Base-by-base conservation (phyloP, 176 grass and related monocot species). In the Neostapfia colusana region DNA sequence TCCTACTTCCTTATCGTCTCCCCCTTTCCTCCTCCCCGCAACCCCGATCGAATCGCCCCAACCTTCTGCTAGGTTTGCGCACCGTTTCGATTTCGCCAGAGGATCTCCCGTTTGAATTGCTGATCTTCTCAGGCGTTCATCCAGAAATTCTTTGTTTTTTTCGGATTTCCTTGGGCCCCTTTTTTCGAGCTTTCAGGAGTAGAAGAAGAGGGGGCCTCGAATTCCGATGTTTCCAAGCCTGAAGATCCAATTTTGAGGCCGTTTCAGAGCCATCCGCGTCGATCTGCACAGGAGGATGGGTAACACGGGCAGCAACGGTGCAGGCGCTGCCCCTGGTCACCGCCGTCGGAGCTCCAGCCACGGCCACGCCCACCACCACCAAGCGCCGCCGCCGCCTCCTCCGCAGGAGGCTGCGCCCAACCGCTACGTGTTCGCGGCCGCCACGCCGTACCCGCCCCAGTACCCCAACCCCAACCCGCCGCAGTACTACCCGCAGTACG, bases 371-470 rank as follows among this genome's bases (percentile, higher is more conserved):
- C 88, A 91, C 77, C 82, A 83, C 39, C 70, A 82, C 46, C 93
- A 86, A 64, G 38, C 71, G 54, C 70, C 88, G 6, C 55, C 85
- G 6, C 75, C 91, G 17, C 46, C 70, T 9, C 76, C 74, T 18
- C 86, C 79, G 68, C 79, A 72, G 45, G 82, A 63, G 72, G 20
- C 76, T 2, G 67, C 85, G 20, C 88, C 90, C 8, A 99, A 92
- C 79, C 95, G 87, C 71, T 95, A 99, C 70, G 95, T 95, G 70
- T 99, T 95, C 70, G 89, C 91, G 12, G 95, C 95, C 20, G 92
- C 95, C 75, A 95, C 92, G 46, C 95, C 91, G 18, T 93, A 93
- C 81, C 90, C 90, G 80, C 89, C 89, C 8, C 86, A 85, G 51
- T 92, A 93, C 88, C 88, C 90, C 44, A 93, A 88, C 76, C 90